Conservation (phyloP, 2,329 filamentous ascomycete species). For the Cercospora zeina region DNA sequence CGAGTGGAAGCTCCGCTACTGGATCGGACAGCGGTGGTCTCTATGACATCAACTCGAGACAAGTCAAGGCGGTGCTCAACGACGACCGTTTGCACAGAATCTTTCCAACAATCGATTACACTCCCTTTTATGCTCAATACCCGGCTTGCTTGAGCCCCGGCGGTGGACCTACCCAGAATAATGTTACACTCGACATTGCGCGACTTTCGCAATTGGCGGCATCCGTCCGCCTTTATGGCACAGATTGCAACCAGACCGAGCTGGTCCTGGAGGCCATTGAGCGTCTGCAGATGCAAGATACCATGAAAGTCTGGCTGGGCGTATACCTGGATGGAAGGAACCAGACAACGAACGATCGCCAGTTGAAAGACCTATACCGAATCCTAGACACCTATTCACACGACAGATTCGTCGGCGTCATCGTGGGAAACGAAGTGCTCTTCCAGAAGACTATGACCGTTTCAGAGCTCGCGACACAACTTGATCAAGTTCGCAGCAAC, state of each 20-base stretch:
- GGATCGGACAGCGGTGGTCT: slow-evolving; percentile 54
- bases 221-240: slow-evolving; percentile 84
- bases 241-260: slow-evolving; percentile 95
- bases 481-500: slow-evolving; percentile 70
- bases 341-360: slow-evolving; percentile 76
- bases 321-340: slow-evolving; percentile 84
- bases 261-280: slow-evolving; percentile 85
- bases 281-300: slow-evolving; percentile 65
- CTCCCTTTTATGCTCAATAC: slow-evolving; percentile 85
- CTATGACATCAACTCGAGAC: slow-evolving; percentile 64
- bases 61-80: slow-evolving; percentile 79
- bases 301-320: slow-evolving; percentile 88
- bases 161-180: slow-evolving; percentile 87
- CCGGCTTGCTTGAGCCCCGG: slow-evolving; percentile 67
- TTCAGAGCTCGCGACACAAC: slow-evolving; percentile 61
- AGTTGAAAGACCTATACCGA: slow-evolving; percentile 79
- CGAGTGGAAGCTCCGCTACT: slow-evolving; percentile 13
- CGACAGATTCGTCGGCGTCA: slow-evolving; percentile 59
- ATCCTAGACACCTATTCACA: slow-evolving; percentile 68
- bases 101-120: slow-evolving; percentile 95
- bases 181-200: slow-evolving; percentile 86
- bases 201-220: slow-evolving; percentile 89
- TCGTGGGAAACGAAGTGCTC: slow-evolving; percentile 65
- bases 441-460: slow-evolving; percentile 67
- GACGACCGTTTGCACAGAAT: slow-evolving; percentile 85